Evolutionary conservation across 116 monocot genomes (phyloP), one percentile per base, ranked within the genome.

Genomic region (Posidonia oceanica): DNA sequence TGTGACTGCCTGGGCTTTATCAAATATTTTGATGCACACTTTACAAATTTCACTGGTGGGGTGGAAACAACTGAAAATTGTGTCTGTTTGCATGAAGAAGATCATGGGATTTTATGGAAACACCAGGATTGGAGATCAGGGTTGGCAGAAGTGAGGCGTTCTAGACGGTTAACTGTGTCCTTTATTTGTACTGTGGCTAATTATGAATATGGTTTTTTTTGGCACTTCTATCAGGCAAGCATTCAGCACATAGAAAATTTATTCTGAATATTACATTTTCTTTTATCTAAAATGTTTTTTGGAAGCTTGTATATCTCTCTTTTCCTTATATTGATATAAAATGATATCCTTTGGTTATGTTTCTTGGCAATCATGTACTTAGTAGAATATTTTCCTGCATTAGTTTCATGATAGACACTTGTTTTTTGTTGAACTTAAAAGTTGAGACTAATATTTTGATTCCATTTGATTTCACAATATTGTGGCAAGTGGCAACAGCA

Each of bases 71-170:
- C 91, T 79, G 96, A 96, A 78, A 96, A 96, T 71, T 96, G 96
- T 86, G 91, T 96, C 21, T 96, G 96, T 69, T 77, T 96, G 72
- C 95, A 95, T 75, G 95, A 95, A 74, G 95, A 95, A 71, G 95
- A 95, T 73, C 83, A 88, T 64, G 95, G 95, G 54, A 91, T 95
- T 66, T 65, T 95, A 65, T 91, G 96, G 96, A 96, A 96, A 72
- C 96, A 96, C 78, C 91, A 96, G 73, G 94, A 94, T 77, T 94
- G 94, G 94, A 81, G 94, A 83, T 86, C 94, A 41, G 94, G 94
- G 10, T 71, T 94, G 69, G 91, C 94, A 53, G 94, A 94, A 84
- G 94, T 94, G 54, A 79, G 94, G 41, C 72, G 94, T 42, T 94
- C 94, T 22, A 90, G 94, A 76, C 85, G 94, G 73, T 86, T 94